A percentile compares a stretch with the other conserved stretches of the same genome.
These are phyloP conservation scores for Ceratocystis papillata DNA, from an alignment of 2,329 filamentous ascomycete species.

Conservation along the genomic window DNA sequence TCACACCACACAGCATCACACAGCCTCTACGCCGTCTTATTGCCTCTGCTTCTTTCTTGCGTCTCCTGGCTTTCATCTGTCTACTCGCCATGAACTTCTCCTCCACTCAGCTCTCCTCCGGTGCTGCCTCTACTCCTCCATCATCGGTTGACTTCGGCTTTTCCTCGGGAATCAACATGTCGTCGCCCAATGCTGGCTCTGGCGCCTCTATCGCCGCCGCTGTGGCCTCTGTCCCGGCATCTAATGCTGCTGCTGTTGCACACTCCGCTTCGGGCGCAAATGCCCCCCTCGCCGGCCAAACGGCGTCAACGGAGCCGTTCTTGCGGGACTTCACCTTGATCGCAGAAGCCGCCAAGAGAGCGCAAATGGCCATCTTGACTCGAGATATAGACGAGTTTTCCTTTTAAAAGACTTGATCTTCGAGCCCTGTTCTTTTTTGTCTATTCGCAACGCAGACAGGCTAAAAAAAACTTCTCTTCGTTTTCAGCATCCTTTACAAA, in stretches of 20 bases:
- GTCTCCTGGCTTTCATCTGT: background rate
- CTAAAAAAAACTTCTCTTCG: background rate
- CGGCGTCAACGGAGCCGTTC: constrained; percentile 43
- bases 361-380: constrained; percentile 80
- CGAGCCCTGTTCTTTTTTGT: background rate
- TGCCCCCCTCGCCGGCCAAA: constrained; percentile 25
- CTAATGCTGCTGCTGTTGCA: background rate
- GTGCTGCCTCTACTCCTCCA: constrained; percentile 26
- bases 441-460: background rate
- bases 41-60: background rate
- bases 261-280: background rate
- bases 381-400: constrained; percentile 70
- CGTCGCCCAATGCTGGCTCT: constrained; percentile 26
- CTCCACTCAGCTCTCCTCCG: constrained; percentile 28
- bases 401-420: constrained; percentile 32
- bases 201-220: background rate
- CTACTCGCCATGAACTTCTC: constrained; percentile 31
- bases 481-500: background rate
- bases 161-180: constrained; percentile 30
- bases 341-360: constrained; percentile 84
- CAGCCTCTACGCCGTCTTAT: background rate
- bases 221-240: background rate
- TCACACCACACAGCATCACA: background rate
- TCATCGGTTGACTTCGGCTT: background rate
- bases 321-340: constrained; percentile 74